Conservation (phyloP, 1,284 basidiomycete genomes). For the Mycosarcoma maydis region DNA sequence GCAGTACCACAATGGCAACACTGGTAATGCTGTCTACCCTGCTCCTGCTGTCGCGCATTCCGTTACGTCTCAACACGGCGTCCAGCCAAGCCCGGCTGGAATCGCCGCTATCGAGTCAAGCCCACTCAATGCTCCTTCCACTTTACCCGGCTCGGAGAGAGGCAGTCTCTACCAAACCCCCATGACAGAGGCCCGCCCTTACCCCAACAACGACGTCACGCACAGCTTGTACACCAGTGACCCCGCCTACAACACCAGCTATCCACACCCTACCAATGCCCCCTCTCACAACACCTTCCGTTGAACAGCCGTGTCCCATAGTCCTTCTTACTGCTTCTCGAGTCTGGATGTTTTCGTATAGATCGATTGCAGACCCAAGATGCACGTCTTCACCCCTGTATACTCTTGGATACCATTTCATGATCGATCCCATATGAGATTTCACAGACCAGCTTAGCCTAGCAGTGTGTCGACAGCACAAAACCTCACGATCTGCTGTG, state of each 20-base stretch:
- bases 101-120: slow-evolving; percentile 1
- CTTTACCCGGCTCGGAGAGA: slow-evolving; percentile 27
- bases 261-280: too few species aligned
- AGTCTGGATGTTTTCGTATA: too few species aligned
- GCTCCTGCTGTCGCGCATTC: neutral
- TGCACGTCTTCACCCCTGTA: neutral
- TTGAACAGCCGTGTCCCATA: too few species aligned
- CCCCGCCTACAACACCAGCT: neutral
- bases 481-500: too few species aligned
- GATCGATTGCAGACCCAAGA: too few species aligned
- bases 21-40: neutral
- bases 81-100: slow-evolving; percentile 14
- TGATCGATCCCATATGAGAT: neutral
- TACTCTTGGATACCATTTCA: slow-evolving; percentile 4
- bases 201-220: slow-evolving; percentile 28
- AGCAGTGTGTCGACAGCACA: too few species aligned
- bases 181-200: slow-evolving; percentile 39
- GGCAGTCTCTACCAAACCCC: slow-evolving; percentile 46
- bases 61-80: slow-evolving; percentile 20
- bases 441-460: too few species aligned
- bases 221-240: too few species aligned
- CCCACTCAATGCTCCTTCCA: slow-evolving; percentile 18
- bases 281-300: too few species aligned
- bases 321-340: too few species aligned
- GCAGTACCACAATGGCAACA: slow-evolving; percentile 3